phyloP scores from a whole-genome alignment of 2,329 filamentous ascomycete species.

The Fusarium drepaniforme region DNA sequence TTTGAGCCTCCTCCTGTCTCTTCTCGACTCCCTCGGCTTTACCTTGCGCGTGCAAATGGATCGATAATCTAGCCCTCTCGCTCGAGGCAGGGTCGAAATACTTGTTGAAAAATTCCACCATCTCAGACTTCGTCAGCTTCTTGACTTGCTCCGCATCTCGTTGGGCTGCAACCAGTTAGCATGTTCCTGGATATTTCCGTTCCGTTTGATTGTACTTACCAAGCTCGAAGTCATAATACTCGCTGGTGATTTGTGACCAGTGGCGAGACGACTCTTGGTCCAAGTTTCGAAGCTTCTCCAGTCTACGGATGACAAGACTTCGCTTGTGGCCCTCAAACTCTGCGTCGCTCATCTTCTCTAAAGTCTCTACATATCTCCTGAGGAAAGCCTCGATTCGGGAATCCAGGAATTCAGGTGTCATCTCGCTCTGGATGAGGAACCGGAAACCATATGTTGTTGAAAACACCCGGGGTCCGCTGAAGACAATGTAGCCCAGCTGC shows the following conservation, averaged over 20 bases:
- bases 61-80: slow-evolving; percentile 82
- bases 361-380: slow-evolving; percentile 70
- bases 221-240: slow-evolving; percentile 91
- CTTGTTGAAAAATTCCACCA: slow-evolving; percentile 82
- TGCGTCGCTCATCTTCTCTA: slow-evolving; percentile 81
- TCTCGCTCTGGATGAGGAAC: slow-evolving; percentile 94
- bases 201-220: slow-evolving; percentile 64
- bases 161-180: slow-evolving; percentile 65
- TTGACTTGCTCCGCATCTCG: slow-evolving; percentile 82
- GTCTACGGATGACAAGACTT: slow-evolving; percentile 85
- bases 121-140: slow-evolving; percentile 80
- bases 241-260: slow-evolving; percentile 86
- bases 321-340: slow-evolving; percentile 94
- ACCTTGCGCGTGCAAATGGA: slow-evolving; percentile 85
- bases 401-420: slow-evolving; percentile 85
- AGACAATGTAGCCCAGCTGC: slow-evolving; percentile 96
- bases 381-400: slow-evolving; percentile 90
- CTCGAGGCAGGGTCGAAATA: slow-evolving; percentile 82
- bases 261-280: slow-evolving; percentile 85
- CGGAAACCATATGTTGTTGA: slow-evolving; percentile 87
- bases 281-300: slow-evolving; percentile 94
- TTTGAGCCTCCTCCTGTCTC: slow-evolving; percentile 58
- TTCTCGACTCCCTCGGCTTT: slow-evolving; percentile 59
- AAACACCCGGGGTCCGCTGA: slow-evolving; percentile 79
- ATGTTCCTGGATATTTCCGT: neutral